Base-by-base conservation (phyloP, 2,329 filamentous ascomycete species). In the Penicillium freii region DNA sequence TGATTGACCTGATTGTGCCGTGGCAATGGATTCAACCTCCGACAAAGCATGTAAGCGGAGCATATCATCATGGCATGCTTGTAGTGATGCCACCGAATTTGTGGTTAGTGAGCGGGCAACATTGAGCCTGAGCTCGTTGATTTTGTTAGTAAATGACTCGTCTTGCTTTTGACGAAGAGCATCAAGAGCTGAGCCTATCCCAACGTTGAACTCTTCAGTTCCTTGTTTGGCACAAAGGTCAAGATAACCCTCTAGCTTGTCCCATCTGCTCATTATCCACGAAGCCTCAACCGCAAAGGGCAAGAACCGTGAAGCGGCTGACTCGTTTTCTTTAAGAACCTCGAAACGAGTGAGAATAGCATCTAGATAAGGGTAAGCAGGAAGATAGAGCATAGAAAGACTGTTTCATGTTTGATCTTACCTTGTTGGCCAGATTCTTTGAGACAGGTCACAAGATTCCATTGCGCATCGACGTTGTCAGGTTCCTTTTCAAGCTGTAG, bases 341-440 rank as follows among this genome's bases (percentile, higher is more conserved):
- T 96, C 90, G 13, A 95, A 87, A 65, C 95, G 91, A 59, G 92
- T 93, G 27, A 97, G 80, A 19, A 97, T 82, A 3, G 90, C 88
- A 76, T 95, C 90, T 93, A 44, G 23, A 51, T 49, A 11, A 45
- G 29, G 49, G 34, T 48, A 7, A 49, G 27, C 29, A 25, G 54
- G 42, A 25, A 33, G 5, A 34, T 23, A 19, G 21, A 21, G 13
- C 6, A 17, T 21, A 17, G 27, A 27, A 36, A 27, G 7, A n/a
- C 4, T 21, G 9, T 36, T 13, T 38, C 23, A 51, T 25, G 13
- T 21, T 38, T 19, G 11, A 31, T 39, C 39, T 73, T 78, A 92
- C 90, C 90, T 75, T 97, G 88, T 71, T 97, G 94, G 0, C 93
- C 94, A n/a, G 92, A 96, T 71, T 97, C 92, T 70, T 92, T 92